phyloP scores from a whole-genome alignment of 164 flowering plant species.

The Berberis thunbergii region DNA sequence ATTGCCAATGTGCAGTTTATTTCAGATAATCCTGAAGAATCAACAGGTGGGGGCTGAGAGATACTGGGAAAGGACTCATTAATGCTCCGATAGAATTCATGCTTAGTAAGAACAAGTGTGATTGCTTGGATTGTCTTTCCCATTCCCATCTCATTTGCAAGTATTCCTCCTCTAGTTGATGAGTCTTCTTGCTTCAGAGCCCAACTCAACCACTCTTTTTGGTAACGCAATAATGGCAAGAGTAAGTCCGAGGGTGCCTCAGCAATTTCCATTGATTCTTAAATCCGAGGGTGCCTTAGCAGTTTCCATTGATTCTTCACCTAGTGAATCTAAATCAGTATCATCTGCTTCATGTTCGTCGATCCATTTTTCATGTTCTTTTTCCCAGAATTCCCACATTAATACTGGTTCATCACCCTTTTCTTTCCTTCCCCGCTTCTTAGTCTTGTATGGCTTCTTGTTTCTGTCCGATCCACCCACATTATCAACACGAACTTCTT shows the following conservation, averaged over 20 bases:
- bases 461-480: no score
- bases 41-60: conserved; percentile 17
- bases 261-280: no score
- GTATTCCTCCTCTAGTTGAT: conserved; percentile 66
- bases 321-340: conserved; percentile 36
- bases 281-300: no score
- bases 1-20: conserved; percentile 69
- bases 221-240: conserved; percentile 67
- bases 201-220: conserved; percentile 96
- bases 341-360: conserved; percentile 25
- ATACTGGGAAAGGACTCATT: conserved; percentile 9
- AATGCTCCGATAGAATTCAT: conserved; percentile 18
- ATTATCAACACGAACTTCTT: no score
- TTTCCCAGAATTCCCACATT: conserved; percentile 70
- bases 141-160: conserved; percentile 99
- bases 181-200: conserved; percentile 84
- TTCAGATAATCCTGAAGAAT: conserved; percentile 34
- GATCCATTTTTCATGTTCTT: conserved; percentile 58
- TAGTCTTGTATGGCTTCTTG: no score
- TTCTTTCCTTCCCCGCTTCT: conserved; percentile 9
- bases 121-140: conserved; percentile 96
- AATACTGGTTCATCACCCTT: conserved; percentile 26
- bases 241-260: conserved; percentile 53
- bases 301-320: conserved; percentile 33
- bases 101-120: conserved; percentile 75